Evolutionary conservation across 495 filamentous ascomycete genomes (phyloP).

Genomic region (Annulohypoxylon stygium): DNA sequence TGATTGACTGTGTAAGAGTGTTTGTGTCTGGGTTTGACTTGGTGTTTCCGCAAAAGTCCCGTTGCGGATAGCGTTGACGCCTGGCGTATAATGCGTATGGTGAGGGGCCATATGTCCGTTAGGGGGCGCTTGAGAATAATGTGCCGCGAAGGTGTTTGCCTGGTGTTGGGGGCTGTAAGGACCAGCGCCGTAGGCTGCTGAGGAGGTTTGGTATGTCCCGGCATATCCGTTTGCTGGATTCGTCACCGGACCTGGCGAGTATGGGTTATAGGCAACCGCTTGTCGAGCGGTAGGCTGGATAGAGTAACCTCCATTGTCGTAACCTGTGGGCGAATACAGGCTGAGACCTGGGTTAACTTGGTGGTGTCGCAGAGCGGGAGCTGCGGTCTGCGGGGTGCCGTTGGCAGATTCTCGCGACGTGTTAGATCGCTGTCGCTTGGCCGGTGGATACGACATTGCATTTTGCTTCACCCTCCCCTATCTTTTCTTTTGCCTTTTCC

Average conservation of each 20-base stretch:
- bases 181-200: slow-evolving; percentile 43
- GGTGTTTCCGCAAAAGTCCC: slow-evolving; percentile 46
- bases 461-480: slow-evolving; percentile 33
- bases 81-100: slow-evolving; percentile 42
- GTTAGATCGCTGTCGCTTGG: slow-evolving; percentile 55
- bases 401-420: slow-evolving; percentile 53
- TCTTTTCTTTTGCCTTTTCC: slow-evolving; percentile 14
- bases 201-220: slow-evolving; percentile 46
- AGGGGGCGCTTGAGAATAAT: slow-evolving; percentile 48
- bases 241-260: slow-evolving; percentile 49
- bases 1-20: slow-evolving; percentile 41
- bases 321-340: slow-evolving; percentile 39
- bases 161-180: slow-evolving; percentile 51
- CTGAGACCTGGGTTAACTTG: slow-evolving; percentile 42
- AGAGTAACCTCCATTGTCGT: slow-evolving; percentile 50
- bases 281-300: slow-evolving; percentile 45
- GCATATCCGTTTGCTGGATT: slow-evolving; percentile 47
- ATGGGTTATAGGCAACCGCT: slow-evolving; percentile 42
- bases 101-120: slow-evolving; percentile 48
- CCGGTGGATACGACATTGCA: slow-evolving; percentile 54
- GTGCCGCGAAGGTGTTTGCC: slow-evolving; percentile 41
- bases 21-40: slow-evolving; percentile 38
- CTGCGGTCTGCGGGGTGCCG: slow-evolving; percentile 44
- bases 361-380: slow-evolving; percentile 47
- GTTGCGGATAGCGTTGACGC: slow-evolving; percentile 44